Evolutionary conservation across 208 protist genomes (phyloP).

Genomic region (Wallacemonas sp.): DNA sequence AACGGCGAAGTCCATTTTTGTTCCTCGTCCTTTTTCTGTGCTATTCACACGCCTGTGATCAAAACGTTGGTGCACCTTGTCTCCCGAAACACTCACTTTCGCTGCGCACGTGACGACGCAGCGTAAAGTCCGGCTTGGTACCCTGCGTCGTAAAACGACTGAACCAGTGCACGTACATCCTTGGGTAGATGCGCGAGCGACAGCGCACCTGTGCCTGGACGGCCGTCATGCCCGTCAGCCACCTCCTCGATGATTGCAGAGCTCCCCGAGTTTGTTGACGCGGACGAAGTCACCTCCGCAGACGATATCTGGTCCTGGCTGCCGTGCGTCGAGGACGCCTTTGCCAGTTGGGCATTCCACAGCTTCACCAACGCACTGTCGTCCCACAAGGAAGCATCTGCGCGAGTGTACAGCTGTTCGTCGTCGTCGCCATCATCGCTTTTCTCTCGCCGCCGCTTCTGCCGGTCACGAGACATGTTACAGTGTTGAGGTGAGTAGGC

Average conservation of each 20-base stretch:
- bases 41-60: too few species aligned
- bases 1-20: too few species aligned
- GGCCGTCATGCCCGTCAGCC: neutral
- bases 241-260: neutral
- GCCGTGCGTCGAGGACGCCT: neutral
- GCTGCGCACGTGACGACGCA: slow-evolving; percentile 4
- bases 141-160: slow-evolving; percentile 57
- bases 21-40: neutral
- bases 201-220: neutral
- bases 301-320: too few species aligned
- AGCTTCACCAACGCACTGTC: slow-evolving; percentile 74
- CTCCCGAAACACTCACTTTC: neutral
- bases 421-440: slow-evolving; percentile 9
- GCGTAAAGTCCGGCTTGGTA: slow-evolving; percentile 45
- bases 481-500: too few species aligned
- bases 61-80: neutral
- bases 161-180: slow-evolving; percentile 31
- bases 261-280: neutral
- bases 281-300: neutral
- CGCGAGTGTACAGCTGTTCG: slow-evolving; percentile 32
- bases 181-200: slow-evolving; percentile 23
- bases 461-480: neutral
- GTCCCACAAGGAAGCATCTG: slow-evolving; percentile 72
- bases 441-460: neutral
- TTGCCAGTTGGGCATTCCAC: slow-evolving; percentile 75